Conservation (phyloP, 2,329 filamentous ascomycete genomes). For the Dactylella cylindrospora region DNA sequence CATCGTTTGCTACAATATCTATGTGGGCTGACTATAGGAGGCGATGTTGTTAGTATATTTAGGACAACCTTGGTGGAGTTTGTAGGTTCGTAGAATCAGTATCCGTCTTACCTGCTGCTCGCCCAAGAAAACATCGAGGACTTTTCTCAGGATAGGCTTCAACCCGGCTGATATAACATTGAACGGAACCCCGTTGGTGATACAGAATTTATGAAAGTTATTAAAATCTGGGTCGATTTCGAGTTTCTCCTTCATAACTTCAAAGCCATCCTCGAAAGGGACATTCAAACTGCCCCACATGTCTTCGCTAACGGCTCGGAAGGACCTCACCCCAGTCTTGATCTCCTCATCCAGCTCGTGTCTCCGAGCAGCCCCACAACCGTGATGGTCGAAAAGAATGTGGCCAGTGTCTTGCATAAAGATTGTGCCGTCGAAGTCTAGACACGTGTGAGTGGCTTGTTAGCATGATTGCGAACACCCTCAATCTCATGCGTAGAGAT, state of each 20-base stretch:
- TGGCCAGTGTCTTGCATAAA: constrained; percentile 72
- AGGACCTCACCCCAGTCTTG: constrained; percentile 65
- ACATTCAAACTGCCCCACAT: constrained; percentile 70
- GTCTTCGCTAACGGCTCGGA: constrained; percentile 70
- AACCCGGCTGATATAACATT: constrained; percentile 70
- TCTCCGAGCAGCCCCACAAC: constrained; percentile 62
- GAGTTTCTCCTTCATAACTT: constrained; percentile 63
- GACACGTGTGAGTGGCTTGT: constrained; percentile 15
- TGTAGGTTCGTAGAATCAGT: neutral
- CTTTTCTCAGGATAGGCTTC: constrained; percentile 64
- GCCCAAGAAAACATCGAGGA: constrained; percentile 67
- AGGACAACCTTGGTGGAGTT: neutral
- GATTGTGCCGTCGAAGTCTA: constrained; percentile 72
- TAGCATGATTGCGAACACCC: constrained; percentile 39
- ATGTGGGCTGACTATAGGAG: constrained; percentile 59
- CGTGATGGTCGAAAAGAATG: constrained; percentile 67
- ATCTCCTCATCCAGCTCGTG: constrained; percentile 65
- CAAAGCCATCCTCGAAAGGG: constrained; percentile 68
- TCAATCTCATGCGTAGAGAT: constrained; percentile 1
- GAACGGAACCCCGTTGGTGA: constrained; percentile 65
- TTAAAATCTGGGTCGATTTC: constrained; percentile 67
- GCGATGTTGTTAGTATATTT: constrained; percentile 3
- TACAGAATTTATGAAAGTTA: constrained; percentile 66
- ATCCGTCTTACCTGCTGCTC: constrained; percentile 55
- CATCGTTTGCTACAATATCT: constrained; percentile 69